Percentiles rank a stretch among this genome's conserved stretches.
These are phyloP conservation scores for Protostelium mycophagum DNA, from an alignment of 78 protist genomes.

Conservation along the genomic window DNA sequence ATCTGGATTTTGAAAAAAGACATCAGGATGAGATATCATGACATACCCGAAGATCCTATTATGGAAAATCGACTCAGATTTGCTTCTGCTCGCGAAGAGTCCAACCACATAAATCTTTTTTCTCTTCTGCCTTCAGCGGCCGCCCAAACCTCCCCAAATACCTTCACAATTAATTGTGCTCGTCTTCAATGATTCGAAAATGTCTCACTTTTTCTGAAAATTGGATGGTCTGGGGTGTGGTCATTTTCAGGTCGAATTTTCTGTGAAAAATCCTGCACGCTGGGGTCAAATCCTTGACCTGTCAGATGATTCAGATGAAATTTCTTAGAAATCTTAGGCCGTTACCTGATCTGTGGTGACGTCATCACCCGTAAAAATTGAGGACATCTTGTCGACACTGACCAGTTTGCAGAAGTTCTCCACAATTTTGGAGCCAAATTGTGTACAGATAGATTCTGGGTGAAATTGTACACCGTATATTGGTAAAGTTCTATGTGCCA, in stretches of 20 bases:
- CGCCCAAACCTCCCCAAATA: not conserved
- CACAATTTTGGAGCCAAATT: slow-evolving; percentile 37
- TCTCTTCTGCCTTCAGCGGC: not conserved
- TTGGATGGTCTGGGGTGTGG: not conserved
- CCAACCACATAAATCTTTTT: slow-evolving; percentile 42
- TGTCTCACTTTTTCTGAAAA: not conserved
- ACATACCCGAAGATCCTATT: too few species aligned
- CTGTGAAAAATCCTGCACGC: not conserved
- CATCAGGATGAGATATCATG: too few species aligned
- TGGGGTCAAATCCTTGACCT: not conserved
- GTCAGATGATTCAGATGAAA: not conserved
- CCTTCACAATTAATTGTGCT: not conserved
- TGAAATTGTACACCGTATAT: slow-evolving; percentile 78
- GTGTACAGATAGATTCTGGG: slow-evolving; percentile 76
- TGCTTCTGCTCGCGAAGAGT: slow-evolving; percentile 28
- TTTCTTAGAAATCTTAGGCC: too few species aligned
- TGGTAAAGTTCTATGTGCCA: slow-evolving; percentile 22
- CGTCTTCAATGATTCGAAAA: not conserved
- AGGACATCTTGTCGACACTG: not conserved
- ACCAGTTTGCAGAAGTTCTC: slow-evolving; percentile 19
- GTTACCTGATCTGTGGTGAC: too few species aligned
- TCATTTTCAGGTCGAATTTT: not conserved
- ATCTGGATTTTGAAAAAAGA: too few species aligned
- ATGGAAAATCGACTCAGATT: slow-evolving; percentile 54
- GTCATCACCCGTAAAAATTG: not conserved